Percentiles rank a stretch among this genome's conserved stretches.
Conservation (phyloP, 2,329 filamentous ascomycete genomes). For the Fonsecaea pugnacius region DNA sequence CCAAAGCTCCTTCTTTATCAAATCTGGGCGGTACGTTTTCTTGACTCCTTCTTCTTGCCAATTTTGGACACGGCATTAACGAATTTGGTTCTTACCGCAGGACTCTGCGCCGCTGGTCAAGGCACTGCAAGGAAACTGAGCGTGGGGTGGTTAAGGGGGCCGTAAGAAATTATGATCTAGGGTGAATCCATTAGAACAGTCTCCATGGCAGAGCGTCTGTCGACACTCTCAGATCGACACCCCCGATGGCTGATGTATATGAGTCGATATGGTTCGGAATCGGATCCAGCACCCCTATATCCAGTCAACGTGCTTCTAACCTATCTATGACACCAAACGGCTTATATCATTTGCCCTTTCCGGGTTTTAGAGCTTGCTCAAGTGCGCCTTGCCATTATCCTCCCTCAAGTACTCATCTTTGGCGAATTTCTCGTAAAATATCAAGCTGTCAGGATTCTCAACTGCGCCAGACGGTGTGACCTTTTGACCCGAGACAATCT, state of each 20-base stretch:
- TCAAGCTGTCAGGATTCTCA: constrained; percentile 2
- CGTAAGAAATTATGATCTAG: too few relatives aligned
- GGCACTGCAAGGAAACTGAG: background rate
- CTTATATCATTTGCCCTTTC: background rate
- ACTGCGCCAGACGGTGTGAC: constrained; percentile 1
- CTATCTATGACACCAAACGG: constrained; percentile 36
- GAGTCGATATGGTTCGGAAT: too few relatives aligned
- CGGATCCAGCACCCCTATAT: too few relatives aligned
- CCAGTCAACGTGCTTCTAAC: too few relatives aligned
- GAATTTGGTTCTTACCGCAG: background rate
- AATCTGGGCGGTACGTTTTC: constrained; percentile 12
- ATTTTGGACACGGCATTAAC: background rate
- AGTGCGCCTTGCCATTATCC: background rate
- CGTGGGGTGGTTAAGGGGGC: too few relatives aligned
- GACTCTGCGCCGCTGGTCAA: background rate
- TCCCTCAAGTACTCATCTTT: background rate
- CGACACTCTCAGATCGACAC: too few relatives aligned
- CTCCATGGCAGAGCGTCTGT: too few relatives aligned
- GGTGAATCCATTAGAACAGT: too few relatives aligned
- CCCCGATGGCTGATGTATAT: too few relatives aligned
- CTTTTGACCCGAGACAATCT: constrained; percentile 4
- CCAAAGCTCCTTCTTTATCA: constrained; percentile 12
- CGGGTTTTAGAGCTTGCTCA: background rate
- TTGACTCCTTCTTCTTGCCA: too few relatives aligned
- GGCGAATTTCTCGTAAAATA: constrained; percentile 1